These are phyloP conservation scores for Yarrowia phangngaensis DNA, from an alignment of 805 yeast species.

Conservation along the genomic window DNA sequence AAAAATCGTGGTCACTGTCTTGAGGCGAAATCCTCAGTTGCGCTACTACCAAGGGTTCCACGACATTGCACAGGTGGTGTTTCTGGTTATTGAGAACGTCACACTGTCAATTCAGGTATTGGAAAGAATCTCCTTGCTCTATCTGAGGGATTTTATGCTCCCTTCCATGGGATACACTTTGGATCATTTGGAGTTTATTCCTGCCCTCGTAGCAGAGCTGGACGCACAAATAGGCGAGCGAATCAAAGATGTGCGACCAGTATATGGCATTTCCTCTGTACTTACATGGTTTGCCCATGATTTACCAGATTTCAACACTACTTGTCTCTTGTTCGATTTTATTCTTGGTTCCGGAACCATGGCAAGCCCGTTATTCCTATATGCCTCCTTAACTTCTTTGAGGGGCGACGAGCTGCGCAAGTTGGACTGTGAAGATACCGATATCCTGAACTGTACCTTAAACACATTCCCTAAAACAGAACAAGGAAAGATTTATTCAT, in stretches of 20 bases:
- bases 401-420: slow-evolving; percentile 46
- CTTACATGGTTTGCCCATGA: slow-evolving; percentile 80
- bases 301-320: slow-evolving; percentile 45
- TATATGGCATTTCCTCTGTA: slow-evolving; percentile 70
- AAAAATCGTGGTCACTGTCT: slow-evolving; percentile 49
- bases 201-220: slow-evolving; percentile 50
- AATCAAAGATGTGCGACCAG: slow-evolving; percentile 47
- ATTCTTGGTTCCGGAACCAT: slow-evolving; percentile 57
- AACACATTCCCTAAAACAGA: slow-evolving; percentile 20
- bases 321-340: slow-evolving; percentile 66
- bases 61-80: slow-evolving; percentile 69
- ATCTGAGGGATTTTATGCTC: slow-evolving; percentile 83
- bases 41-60: slow-evolving; percentile 91
- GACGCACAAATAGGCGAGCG: slow-evolving; percentile 41
- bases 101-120: slow-evolving; percentile 43
- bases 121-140: slow-evolving; percentile 54
- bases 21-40: slow-evolving; percentile 58
- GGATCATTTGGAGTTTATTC: slow-evolving; percentile 61
- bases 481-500: neutral
- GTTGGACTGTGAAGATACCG: slow-evolving; percentile 40
- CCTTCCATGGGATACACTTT: slow-evolving; percentile 62
- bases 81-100: slow-evolving; percentile 48
- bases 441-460: slow-evolving; percentile 41
- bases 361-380: slow-evolving; percentile 54
- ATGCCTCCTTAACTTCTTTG: slow-evolving; percentile 51